These are phyloP conservation scores for Ogataea allantospora DNA, from an alignment of 805 yeast genomes.

Conservation along the genomic window DNA sequence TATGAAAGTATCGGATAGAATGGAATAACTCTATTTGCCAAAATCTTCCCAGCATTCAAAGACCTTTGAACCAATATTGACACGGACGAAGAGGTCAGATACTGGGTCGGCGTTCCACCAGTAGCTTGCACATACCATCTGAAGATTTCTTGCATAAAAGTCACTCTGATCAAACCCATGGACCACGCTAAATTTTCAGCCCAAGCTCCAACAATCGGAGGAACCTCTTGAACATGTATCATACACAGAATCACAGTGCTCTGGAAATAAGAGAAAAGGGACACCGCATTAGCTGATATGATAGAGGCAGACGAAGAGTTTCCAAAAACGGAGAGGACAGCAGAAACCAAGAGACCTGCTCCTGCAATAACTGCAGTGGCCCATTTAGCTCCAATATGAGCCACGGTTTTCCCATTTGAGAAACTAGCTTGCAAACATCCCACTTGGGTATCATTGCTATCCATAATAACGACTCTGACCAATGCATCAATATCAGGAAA, in stretches of 20 bases:
- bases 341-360: slow-evolving; percentile 79
- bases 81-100: slow-evolving; percentile 57
- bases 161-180: slow-evolving; percentile 78
- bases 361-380: slow-evolving; percentile 91
- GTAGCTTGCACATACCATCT: slow-evolving; percentile 86
- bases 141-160: slow-evolving; percentile 81
- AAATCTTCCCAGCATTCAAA: slow-evolving; percentile 25
- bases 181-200: slow-evolving; percentile 92
- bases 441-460: slow-evolving; percentile 39
- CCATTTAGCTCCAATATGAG: slow-evolving; percentile 85
- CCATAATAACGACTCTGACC: slow-evolving; percentile 51
- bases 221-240: slow-evolving; percentile 82
- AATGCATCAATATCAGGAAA: slow-evolving; percentile 88
- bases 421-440: slow-evolving; percentile 79
- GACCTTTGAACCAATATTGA: slow-evolving; percentile 78
- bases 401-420: slow-evolving; percentile 74
- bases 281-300: slow-evolving; percentile 80
- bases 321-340: slow-evolving; percentile 78
- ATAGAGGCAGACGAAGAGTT: slow-evolving; percentile 88
- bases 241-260: slow-evolving; percentile 79
- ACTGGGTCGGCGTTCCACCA: slow-evolving; percentile 79
- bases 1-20: slow-evolving; percentile 19
- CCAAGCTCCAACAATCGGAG: slow-evolving; percentile 94
- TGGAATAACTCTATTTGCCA: slow-evolving; percentile 16
- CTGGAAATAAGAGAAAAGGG: slow-evolving; percentile 85